Percentiles rank a stretch among this genome's conserved stretches.
phyloP scores from a whole-genome alignment of 345 rosid species.

The Microthlaspi erraticum region DNA sequence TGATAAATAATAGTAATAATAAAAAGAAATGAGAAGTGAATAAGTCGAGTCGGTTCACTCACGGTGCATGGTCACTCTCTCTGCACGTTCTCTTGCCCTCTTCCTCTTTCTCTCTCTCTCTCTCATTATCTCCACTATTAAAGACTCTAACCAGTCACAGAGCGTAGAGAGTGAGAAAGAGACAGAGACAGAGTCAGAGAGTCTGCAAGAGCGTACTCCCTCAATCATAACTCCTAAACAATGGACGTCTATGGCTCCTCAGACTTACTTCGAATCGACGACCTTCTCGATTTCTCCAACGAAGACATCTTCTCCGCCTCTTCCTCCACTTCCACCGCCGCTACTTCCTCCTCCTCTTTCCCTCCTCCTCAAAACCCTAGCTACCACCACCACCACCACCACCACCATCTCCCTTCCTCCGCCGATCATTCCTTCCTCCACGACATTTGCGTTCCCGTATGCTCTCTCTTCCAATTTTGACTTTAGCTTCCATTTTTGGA shows the following conservation, averaged over 20 bases:
- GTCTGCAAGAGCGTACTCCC: background rate
- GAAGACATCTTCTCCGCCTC: constrained; percentile 50
- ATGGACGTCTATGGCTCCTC: constrained; percentile 61
- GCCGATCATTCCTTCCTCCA: constrained; percentile 52
- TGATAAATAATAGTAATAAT: background rate
- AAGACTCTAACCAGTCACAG: constrained; percentile 32
- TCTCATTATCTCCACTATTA: constrained; percentile 39
- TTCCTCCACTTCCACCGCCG: constrained; percentile 43
- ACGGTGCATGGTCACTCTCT: constrained; percentile 53
- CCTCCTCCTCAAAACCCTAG: constrained; percentile 40
- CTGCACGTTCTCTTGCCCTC: constrained; percentile 50
- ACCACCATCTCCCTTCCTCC: constrained; percentile 49
- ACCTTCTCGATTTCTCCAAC: constrained; percentile 55
- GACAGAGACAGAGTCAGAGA: constrained; percentile 16
- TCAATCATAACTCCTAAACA: background rate
- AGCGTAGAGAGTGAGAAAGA: constrained; percentile 23
- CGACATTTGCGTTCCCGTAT: constrained; percentile 74
- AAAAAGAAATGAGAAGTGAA: constrained; percentile 23
- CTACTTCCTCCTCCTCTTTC: constrained; percentile 42
- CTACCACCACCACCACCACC: constrained; percentile 57
- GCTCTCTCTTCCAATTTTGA: background rate
- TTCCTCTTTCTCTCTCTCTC: constrained; percentile 25
- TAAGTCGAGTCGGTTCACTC: constrained; percentile 44
- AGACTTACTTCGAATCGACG: constrained; percentile 44
- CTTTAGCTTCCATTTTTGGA: background rate